Evolutionary conservation across 495 filamentous ascomycete species (phyloP).

Genomic region (Ramalina peruviana): DNA sequence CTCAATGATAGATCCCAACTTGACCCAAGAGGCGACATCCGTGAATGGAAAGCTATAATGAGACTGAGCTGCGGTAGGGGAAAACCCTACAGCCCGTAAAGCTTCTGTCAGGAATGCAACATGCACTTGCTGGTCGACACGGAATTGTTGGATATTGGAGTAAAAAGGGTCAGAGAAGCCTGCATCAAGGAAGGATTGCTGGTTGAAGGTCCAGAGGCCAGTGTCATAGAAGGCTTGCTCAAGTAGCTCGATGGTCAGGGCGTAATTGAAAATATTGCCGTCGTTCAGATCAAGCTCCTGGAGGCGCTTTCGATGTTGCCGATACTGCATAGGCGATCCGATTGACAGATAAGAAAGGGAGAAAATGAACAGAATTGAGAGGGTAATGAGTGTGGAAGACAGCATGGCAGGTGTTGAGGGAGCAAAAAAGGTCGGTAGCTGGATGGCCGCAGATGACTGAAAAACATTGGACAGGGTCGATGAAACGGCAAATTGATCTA

Average conservation of each 20-base stretch:
- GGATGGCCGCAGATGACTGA: too few relatives aligned
- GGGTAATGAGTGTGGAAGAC: too few relatives aligned
- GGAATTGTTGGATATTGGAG: slow-evolving; percentile 24
- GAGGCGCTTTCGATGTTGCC: too few relatives aligned
- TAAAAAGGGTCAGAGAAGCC: slow-evolving; percentile 36
- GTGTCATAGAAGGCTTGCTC: slow-evolving; percentile 33
- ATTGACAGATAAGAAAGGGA: too few relatives aligned
- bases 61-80: slow-evolving; percentile 18
- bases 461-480: too few relatives aligned
- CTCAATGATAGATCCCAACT: slow-evolving; percentile 30
- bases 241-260: slow-evolving; percentile 25
- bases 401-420: too few relatives aligned
- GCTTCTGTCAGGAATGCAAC: slow-evolving; percentile 28
- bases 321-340: too few relatives aligned
- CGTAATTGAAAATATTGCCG: slow-evolving; percentile 14
- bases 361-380: too few relatives aligned
- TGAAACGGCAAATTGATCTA: too few relatives aligned
- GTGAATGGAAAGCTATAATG: slow-evolving; percentile 31
- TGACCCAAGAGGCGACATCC: slow-evolving; percentile 27
- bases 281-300: background rate
- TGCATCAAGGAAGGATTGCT: slow-evolving; percentile 33
- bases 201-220: slow-evolving; percentile 38
- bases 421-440: too few relatives aligned
- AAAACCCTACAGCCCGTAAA: slow-evolving; percentile 27
- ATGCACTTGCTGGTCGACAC: slow-evolving; percentile 29